Evolutionary conservation across 257 asterid genomes (phyloP).

Genomic region (Solanum pinnatisectum): DNA sequence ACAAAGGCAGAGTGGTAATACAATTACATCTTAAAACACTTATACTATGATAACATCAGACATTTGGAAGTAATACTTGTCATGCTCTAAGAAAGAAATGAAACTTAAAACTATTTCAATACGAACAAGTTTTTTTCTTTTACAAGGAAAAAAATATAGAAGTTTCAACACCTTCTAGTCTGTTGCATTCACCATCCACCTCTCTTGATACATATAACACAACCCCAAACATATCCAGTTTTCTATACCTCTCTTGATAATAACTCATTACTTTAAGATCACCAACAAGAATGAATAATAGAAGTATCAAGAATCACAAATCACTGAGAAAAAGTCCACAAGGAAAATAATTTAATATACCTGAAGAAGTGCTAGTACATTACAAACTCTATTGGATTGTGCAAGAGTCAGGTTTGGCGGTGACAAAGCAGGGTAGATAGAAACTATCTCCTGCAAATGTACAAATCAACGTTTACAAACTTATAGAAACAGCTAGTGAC

Average conservation of each 20-base stretch:
- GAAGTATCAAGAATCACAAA: neutral
- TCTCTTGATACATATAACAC: neutral
- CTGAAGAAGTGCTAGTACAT: conserved; percentile 35
- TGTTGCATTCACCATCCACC: neutral
- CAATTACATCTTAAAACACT: neutral
- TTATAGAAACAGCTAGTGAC: neutral
- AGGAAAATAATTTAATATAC: conserved; percentile 4
- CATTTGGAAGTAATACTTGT: neutral
- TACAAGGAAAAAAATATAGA: neutral
- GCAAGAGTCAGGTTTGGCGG: conserved; percentile 18
- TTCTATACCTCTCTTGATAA: neutral
- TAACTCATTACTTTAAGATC: neutral
- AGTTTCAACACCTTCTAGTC: neutral
- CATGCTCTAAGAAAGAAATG: neutral
- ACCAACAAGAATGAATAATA: neutral
- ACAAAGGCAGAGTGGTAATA: neutral
- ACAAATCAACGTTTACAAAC: neutral
- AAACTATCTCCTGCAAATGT: conserved; percentile 24
- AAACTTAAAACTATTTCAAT: neutral
- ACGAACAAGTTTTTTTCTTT: neutral
- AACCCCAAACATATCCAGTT: neutral
- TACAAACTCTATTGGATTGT: conserved; percentile 24
- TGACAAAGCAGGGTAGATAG: conserved; percentile 18
- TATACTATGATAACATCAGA: neutral
- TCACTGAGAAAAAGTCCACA: neutral